These are phyloP conservation scores for Dendrobium nobile DNA, from an alignment of 106 monocot species.

Conservation along the genomic window DNA sequence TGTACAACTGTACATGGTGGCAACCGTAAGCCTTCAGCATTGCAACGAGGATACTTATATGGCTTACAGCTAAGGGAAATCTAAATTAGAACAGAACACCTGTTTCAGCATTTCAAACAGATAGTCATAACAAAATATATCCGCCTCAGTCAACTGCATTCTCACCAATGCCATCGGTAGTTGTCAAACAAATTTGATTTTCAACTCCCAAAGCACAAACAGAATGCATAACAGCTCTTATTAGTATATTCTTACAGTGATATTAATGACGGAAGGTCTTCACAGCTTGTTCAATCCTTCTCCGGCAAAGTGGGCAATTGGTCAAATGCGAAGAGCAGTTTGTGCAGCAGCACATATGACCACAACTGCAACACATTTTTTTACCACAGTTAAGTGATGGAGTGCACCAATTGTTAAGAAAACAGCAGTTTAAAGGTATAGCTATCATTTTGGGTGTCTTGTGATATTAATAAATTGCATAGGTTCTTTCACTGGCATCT, in stretches of 20 bases:
- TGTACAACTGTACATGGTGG: background rate
- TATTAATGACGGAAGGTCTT: slow-evolving; percentile 70
- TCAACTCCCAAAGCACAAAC: background rate
- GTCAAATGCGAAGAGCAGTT: slow-evolving; percentile 69
- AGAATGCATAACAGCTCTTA: background rate
- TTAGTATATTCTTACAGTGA: background rate
- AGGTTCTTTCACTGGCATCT: background rate
- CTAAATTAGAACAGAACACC: too few relatives aligned
- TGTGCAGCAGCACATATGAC: slow-evolving; percentile 97
- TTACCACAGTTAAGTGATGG: background rate
- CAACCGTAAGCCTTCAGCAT: background rate
- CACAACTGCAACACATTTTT: slow-evolving; percentile 47
- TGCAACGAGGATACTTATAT: background rate
- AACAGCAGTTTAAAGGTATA: background rate
- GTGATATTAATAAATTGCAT: too few relatives aligned
- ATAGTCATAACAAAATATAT: too few relatives aligned
- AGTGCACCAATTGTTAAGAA: background rate
- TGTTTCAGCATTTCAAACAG: too few relatives aligned
- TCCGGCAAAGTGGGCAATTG: slow-evolving; percentile 83
- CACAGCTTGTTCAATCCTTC: slow-evolving; percentile 77
- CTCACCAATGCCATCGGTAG: too few relatives aligned
- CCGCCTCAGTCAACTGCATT: too few relatives aligned
- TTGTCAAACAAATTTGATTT: too few relatives aligned
- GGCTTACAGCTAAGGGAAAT: too few relatives aligned
- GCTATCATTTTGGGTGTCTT: too few relatives aligned